phyloP scores from a whole-genome alignment of 1,139 yeast genomes.

The Saccharomyces hybrid region DNA sequence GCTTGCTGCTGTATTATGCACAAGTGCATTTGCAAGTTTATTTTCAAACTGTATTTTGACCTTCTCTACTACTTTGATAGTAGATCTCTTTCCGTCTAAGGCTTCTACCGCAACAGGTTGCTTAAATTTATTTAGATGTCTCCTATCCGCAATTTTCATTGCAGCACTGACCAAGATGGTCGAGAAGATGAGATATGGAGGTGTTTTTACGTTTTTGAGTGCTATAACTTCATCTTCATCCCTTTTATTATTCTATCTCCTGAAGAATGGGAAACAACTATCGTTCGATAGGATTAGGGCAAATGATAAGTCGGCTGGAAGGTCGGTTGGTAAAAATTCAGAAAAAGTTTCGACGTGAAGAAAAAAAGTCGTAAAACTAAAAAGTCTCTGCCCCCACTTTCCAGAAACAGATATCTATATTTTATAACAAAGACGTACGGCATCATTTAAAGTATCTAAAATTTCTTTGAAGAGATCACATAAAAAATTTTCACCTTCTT shows the following conservation, averaged over 20 bases:
- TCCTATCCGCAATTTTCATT: constrained; percentile 50
- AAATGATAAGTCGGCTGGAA: not conserved
- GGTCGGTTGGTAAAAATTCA: not conserved
- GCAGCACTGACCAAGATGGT: constrained; percentile 35
- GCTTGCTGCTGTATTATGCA: constrained; percentile 51
- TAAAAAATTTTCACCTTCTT: not conserved
- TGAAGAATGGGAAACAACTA: constrained; percentile 23
- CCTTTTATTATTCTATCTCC: constrained; percentile 17
- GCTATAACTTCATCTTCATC: constrained; percentile 31
- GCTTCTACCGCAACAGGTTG: constrained; percentile 55
- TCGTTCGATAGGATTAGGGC: constrained; percentile 8
- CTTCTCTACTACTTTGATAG: constrained; percentile 46
- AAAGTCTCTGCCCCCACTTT: not conserved
- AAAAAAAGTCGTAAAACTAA: not conserved
- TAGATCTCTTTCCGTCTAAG: constrained; percentile 50
- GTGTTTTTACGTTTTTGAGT: constrained; percentile 51
- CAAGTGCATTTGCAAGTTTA: constrained; percentile 37
- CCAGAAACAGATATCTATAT: not conserved
- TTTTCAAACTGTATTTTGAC: constrained; percentile 46
- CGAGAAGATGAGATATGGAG: constrained; percentile 48
- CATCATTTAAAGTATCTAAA: not conserved
- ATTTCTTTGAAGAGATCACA: not conserved
- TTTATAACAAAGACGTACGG: not conserved
- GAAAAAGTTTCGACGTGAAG: not conserved
- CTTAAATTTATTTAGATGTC: constrained; percentile 51